Percentiles rank a stretch among this genome's conserved stretches.
These are phyloP conservation scores for Gonapodya prolifera DNA, from an alignment of 192 early-diverging fungal species.

Conservation along the genomic window DNA sequence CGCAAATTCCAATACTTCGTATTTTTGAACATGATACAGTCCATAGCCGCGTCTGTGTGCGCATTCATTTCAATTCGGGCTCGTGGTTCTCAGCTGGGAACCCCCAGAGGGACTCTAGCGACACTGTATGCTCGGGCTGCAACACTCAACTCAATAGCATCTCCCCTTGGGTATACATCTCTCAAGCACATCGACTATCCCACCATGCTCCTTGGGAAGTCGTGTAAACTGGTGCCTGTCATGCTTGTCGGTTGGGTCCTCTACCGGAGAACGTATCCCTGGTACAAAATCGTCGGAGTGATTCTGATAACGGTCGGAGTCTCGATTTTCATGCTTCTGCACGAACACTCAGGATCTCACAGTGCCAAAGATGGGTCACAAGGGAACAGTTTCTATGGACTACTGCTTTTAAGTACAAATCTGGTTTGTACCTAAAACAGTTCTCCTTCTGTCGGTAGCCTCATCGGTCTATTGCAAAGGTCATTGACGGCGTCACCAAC, in stretches of 20 bases:
- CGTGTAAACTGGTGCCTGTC: conserved; percentile 92
- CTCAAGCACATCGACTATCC: conserved; percentile 94
- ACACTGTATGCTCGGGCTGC: conserved; percentile 29
- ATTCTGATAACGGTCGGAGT: conserved; percentile 83
- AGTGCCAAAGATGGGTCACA: not conserved
- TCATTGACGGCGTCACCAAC: conserved; percentile 87
- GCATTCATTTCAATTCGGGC: conserved; percentile 62
- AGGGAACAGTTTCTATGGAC: conserved; percentile 47
- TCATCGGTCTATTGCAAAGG: not conserved
- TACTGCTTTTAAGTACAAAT: conserved; percentile 71
- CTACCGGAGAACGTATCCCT: conserved; percentile 73
- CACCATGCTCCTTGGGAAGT: conserved; percentile 91
- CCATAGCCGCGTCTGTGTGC: conserved; percentile 58
- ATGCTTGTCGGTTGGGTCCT: conserved; percentile 88
- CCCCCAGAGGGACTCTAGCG: conserved; percentile 7
- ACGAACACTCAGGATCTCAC: conserved; percentile 14
- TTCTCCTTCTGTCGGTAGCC: not conserved
- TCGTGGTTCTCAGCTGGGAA: conserved; percentile 36
- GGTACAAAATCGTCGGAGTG: conserved; percentile 79
- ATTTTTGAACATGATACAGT: conserved; percentile 79
- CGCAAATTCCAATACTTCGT: conserved; percentile 78
- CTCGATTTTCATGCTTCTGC: conserved; percentile 83
- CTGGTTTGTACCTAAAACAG: conserved; percentile 20
- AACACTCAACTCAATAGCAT: conserved; percentile 55
- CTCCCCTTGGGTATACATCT: conserved; percentile 87